Base-by-base conservation (phyloP, 345 rosid species). In the Kandelia obovata region DNA sequence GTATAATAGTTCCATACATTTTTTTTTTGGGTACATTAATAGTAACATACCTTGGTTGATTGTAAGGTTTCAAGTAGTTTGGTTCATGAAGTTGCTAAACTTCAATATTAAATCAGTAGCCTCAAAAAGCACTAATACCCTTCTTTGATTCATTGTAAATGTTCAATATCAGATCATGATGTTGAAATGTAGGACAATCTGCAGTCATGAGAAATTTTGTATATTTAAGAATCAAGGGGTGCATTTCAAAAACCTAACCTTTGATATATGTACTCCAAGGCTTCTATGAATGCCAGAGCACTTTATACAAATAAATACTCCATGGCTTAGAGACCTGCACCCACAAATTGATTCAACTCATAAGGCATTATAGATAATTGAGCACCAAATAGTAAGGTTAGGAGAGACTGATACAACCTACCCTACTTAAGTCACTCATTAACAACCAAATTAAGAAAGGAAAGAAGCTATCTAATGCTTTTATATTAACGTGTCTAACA, bases 281-380 rank as follows among this genome's bases (percentile, higher is more conserved):
- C 98, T 88, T 81, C 99, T 82, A 78, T 95, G 99, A 47, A 90
- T 81, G 71, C 99, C 99, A 65, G 99, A 92, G 76, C 99, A 95
- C 83, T 95, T 95, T 57, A 95, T 95, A 84, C 99, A 95, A 76
- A 95, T 83, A 78, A 89, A 85, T 15, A 88, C 97, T 78, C 99
- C 99, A 17, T 78, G 73, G 66, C 71, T 92, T 73, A 86, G 55
- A 17, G 99, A 95, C 77, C 99, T 95, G 88, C 56, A 74, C 59
- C 55, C 69, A 77, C 23, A 39, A 81, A 71, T 71, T 34, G 60
- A 70, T n/a, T 43, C 51, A 49, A 39, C 61, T 80, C 64, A 74
- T 69, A 37, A 68, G 52, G 67, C 32, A 75, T 59, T 6, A 34
- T 3, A 63, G 60, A 25, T n/a, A 72, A 64, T 23, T n/a, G 25